Evolutionary conservation across 768 basidiomycete species (phyloP).

Genomic region (Pisolithus tinctorius): DNA sequence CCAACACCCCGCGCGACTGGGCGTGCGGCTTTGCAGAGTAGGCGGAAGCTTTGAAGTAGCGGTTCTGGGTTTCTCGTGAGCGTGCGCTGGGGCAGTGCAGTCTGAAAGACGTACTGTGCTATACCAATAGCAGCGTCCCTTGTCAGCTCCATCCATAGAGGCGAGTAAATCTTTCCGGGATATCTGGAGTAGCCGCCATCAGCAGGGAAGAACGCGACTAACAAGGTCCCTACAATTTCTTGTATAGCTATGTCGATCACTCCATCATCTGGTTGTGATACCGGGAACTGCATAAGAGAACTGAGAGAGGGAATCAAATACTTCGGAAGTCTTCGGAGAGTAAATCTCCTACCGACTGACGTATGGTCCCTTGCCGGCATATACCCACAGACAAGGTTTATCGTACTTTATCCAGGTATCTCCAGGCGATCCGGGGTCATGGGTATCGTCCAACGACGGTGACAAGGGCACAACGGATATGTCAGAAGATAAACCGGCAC

Average conservation of each 20-base stretch:
- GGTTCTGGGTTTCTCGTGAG: constrained; percentile 38
- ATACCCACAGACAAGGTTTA: constrained; percentile 61
- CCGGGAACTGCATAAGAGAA: constrained; percentile 79
- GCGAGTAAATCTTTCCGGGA: constrained; percentile 42
- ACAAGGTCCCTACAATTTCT: constrained; percentile 40
- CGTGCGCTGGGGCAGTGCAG: not conserved
- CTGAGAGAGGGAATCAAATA: constrained; percentile 25
- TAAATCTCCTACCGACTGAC: constrained; percentile 45
- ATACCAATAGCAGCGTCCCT: constrained; percentile 58
- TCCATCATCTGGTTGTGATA: constrained; percentile 74
- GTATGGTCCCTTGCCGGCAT: constrained; percentile 76
- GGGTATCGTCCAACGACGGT: constrained; percentile 8
- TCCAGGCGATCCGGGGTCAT: constrained; percentile 29
- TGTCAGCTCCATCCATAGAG: constrained; percentile 53
- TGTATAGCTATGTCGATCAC: constrained; percentile 67
- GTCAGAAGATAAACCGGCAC: constrained; percentile 12
- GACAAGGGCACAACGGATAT: constrained; percentile 6
- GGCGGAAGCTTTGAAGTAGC: constrained; percentile 67
- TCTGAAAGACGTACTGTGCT: constrained; percentile 38
- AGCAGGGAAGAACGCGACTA: not conserved
- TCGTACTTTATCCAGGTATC: constrained; percentile 71
- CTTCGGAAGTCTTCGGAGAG: no score
- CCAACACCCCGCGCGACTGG: constrained; percentile 42
- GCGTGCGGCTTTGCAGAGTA: constrained; percentile 63
- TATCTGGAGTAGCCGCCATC: constrained; percentile 15